A percentile compares a stretch with the other conserved stretches of the same genome.
These are phyloP conservation scores for Candida tallmaniae DNA, from an alignment of 805 yeast genomes.

Conservation along the genomic window DNA sequence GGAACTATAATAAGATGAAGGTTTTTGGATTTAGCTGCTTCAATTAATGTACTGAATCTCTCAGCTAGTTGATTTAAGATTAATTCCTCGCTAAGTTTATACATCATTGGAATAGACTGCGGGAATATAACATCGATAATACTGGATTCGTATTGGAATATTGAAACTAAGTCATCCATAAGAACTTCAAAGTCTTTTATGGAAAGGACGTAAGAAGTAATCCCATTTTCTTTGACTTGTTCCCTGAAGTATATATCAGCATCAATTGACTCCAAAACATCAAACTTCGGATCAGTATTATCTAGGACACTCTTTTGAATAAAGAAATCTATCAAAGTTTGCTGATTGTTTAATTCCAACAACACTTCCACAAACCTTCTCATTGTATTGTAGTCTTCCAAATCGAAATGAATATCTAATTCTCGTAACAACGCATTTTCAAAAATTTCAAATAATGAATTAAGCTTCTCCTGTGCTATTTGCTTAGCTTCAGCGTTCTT, in stretches of 20 bases:
- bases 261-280: slow-evolving; percentile 26
- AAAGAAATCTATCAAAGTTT: slow-evolving; percentile 41
- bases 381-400: slow-evolving; percentile 40
- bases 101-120: slow-evolving; percentile 41
- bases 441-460: slow-evolving; percentile 60
- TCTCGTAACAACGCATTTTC: slow-evolving; percentile 68
- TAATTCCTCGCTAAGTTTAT: slow-evolving; percentile 44
- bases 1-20: slow-evolving; percentile 38
- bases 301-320: slow-evolving; percentile 40
- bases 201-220: slow-evolving; percentile 6
- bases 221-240: slow-evolving; percentile 5
- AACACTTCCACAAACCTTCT: slow-evolving; percentile 31
- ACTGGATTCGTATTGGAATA: slow-evolving; percentile 34
- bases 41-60: slow-evolving; percentile 22
- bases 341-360: slow-evolving; percentile 34
- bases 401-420: slow-evolving; percentile 53
- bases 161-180: slow-evolving; percentile 24
- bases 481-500: slow-evolving; percentile 24
- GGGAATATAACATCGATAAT: slow-evolving; percentile 45
- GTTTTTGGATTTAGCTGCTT: slow-evolving; percentile 21
- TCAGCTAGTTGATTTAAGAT: slow-evolving; percentile 37
- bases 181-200: slow-evolving; percentile 18
- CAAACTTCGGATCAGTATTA: slow-evolving; percentile 16
- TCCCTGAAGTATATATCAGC: slow-evolving; percentile 18
- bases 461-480: slow-evolving; percentile 39